phyloP scores from a whole-genome alignment of 306 rosid species.

The Purshia tridentata region DNA sequence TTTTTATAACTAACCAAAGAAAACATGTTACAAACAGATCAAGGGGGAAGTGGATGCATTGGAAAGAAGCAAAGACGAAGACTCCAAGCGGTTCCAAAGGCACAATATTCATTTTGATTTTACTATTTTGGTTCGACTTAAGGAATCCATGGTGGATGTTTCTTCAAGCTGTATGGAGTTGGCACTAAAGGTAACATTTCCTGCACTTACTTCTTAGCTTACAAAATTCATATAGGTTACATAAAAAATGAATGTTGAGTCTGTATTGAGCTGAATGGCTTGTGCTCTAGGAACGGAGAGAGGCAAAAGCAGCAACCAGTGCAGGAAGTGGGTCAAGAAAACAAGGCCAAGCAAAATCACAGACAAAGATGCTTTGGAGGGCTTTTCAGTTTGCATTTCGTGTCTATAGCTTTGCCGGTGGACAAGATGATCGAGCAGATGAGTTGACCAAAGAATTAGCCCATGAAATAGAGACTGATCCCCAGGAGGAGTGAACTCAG shows the following conservation, averaged over 20 bases:
- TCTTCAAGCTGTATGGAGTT: slow-evolving; percentile 50
- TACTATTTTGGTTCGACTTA: slow-evolving; percentile 27
- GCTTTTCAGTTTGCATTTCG: slow-evolving; percentile 48
- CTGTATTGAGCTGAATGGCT: no score
- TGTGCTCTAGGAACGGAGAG: slow-evolving; percentile 26
- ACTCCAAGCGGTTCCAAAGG: slow-evolving; percentile 25
- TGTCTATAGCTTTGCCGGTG: slow-evolving; percentile 45
- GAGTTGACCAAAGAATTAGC: slow-evolving; percentile 34
- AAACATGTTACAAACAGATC: slow-evolving; percentile 4
- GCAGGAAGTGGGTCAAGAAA: slow-evolving; percentile 2
- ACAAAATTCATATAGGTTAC: no score
- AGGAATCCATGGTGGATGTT: slow-evolving; percentile 43
- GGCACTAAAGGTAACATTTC: slow-evolving; percentile 32
- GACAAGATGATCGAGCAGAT: slow-evolving; percentile 51
- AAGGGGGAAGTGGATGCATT: slow-evolving; percentile 30
- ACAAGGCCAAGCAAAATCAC: slow-evolving; percentile 15
- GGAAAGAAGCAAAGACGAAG: slow-evolving; percentile 44
- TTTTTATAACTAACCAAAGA: not conserved
- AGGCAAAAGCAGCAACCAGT: slow-evolving; percentile 1
- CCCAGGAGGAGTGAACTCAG: not conserved
- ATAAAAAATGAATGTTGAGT: no score
- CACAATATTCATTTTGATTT: slow-evolving; percentile 42
- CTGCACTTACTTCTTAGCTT: not conserved
- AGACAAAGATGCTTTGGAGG: slow-evolving; percentile 37
- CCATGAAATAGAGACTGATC: slow-evolving; percentile 31